Evolutionary conservation across 352 stramenopile species (phyloP), one percentile per base, ranked within the genome.

Genomic region (Phytophthora citricola): DNA sequence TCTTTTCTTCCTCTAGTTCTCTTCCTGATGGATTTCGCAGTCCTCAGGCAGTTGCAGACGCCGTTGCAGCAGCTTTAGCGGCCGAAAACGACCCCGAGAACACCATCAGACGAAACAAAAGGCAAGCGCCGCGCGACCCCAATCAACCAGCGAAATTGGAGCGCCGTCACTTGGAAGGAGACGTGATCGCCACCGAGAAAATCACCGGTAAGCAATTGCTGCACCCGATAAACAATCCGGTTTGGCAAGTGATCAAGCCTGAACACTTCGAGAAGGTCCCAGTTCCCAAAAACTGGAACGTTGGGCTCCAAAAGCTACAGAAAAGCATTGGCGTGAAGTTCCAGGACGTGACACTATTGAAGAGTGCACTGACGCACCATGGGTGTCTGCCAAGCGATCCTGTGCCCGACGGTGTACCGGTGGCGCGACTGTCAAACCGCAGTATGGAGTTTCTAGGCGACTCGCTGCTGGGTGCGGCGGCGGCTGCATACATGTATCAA

Each of bases 391-490:
- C 69, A 5, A 69, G 74, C 38, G 64, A 76, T 51, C 57, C 75
- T 6, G 61, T 93, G 27, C 70, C 73, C 0, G 29, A 63, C 1
- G 59, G 71, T 10, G 69, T 92, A 5, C 75, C 77, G 1, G 71
- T 79, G 4, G 76, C 90, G 32, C 85, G 87, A 14, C 62, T 92
- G 10, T 90, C 87, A 44, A 95, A 95, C 59, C 84, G 87, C 29
- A 92, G 83, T 66, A 69, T 95, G 17, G 87, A 95, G 65, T 94
- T 92, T 55, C 71, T 95, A 1, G 87, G 87, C 27, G 87, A 95
- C 69, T 91, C 87, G 51, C 29, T 95, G 9, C 71, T 95, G 4
- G 79, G 84, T 26, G 79, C 88, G 51, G 78, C 78, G 4, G 79
- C 84, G 4, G 72, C 87, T 4, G 79, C 68, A 20, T 87, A 86